phyloP scores from a whole-genome alignment of 768 basidiomycete genomes.

The Tricholoma bakamatsutake region DNA sequence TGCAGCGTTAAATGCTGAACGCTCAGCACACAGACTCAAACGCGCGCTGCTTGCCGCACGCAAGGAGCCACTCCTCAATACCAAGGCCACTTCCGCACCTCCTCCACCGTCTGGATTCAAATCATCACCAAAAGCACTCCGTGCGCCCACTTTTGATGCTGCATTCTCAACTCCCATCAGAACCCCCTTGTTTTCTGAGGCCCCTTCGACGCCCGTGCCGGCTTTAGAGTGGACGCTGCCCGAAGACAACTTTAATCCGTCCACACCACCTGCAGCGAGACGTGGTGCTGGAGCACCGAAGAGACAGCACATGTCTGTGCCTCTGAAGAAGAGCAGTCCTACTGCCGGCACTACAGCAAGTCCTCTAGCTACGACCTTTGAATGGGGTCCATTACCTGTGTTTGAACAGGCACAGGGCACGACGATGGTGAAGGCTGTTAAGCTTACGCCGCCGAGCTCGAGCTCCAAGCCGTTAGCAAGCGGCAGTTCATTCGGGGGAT shows the following conservation, averaged over 20 bases:
- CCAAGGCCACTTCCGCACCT: conserved; percentile 35
- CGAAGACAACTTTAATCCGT: conserved; percentile 38
- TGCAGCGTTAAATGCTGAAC: conserved; percentile 77
- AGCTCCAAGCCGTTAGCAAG: neutral
- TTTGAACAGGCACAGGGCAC: conserved; percentile 24
- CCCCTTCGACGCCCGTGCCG: conserved; percentile 4
- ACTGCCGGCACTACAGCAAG: conserved; percentile 20
- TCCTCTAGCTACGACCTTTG: conserved; percentile 35
- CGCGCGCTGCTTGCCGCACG: conserved; percentile 55
- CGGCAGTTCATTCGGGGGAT: neutral
- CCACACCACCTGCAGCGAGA: conserved; percentile 22
- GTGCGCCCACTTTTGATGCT: conserved; percentile 8
- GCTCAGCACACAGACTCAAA: conserved; percentile 67
- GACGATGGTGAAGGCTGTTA: conserved; percentile 16
- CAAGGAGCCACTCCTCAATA: conserved; percentile 63
- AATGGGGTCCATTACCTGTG: conserved; percentile 59
- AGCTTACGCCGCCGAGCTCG: conserved; percentile 9
- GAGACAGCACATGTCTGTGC: conserved; percentile 35
- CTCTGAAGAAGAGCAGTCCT: conserved; percentile 30
- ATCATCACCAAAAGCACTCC: conserved; percentile 27
- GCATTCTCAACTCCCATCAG: conserved; percentile 18
- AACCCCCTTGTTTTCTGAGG: conserved; percentile 21
- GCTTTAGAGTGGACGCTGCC: conserved; percentile 27
- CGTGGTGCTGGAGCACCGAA: conserved; percentile 28
- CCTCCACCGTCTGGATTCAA: conserved; percentile 30